Evolutionary conservation across 2,329 filamentous ascomycete genomes (phyloP).

Genomic region (Aotearoamyces nothofagi): DNA sequence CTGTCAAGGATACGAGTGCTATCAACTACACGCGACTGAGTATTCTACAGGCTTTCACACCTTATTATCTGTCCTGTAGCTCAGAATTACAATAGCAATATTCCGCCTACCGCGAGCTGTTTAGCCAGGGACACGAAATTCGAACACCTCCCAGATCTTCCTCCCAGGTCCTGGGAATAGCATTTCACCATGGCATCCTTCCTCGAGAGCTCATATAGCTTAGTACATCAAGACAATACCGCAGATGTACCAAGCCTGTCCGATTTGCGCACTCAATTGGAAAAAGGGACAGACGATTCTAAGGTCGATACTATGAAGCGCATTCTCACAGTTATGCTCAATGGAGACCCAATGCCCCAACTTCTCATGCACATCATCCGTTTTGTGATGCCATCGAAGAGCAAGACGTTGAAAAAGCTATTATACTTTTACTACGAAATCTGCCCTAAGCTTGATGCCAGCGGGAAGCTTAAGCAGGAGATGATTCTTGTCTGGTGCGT

Average conservation of each 20-base stretch:
- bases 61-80: no score
- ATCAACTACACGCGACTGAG: no score
- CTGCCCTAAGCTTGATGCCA: slow-evolving; percentile 85
- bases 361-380: slow-evolving; percentile 99
- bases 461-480: slow-evolving; percentile 95
- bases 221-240: slow-evolving; percentile 95
- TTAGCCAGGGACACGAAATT: no score
- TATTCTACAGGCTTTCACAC: no score
- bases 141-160: no score
- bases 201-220: slow-evolving; percentile 85
- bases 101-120: no score
- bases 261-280: slow-evolving; percentile 82
- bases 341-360: slow-evolving; percentile 89
- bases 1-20: no score
- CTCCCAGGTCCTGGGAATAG: no score
- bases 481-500: slow-evolving; percentile 95
- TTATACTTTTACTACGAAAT: slow-evolving; percentile 99
- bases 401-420: slow-evolving; percentile 92
- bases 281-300: slow-evolving; percentile 84
- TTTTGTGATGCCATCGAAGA: slow-evolving; percentile 98
- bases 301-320: slow-evolving; percentile 95
- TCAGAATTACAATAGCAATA: no score
- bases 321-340: slow-evolving; percentile 94
- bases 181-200: slow-evolving; percentile 79
- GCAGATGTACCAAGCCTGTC: slow-evolving; percentile 81